Base-by-base conservation (phyloP, 2,329 filamentous ascomycete genomes). In the Cytospora schulzeri region DNA sequence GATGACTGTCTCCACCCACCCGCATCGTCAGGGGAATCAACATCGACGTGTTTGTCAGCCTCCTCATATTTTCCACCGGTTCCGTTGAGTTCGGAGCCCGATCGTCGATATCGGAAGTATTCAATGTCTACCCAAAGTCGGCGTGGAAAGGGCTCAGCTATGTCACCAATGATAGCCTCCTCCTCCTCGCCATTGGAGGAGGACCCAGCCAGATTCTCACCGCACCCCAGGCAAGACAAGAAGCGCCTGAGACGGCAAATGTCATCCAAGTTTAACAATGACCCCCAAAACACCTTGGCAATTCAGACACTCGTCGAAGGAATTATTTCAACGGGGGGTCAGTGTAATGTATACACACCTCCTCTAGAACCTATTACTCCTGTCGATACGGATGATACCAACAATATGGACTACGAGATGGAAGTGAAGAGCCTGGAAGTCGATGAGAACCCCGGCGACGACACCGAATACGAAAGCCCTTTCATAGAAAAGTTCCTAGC, bases 401-500 rank as follows among this genome's bases (percentile, higher is more conserved):
- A 59, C 19, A 60, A 63, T 9, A 64, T 65, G 15, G 66, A 71
- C 28, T 66, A 56, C 61, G 54, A 65, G 45, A 38, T 51, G 41
- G 52, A 31, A 50, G 29, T 24, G 22, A 22, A 45, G 56, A 22
- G 17, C 3, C 58, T 71, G 19, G 68, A 71, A 60, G 68, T 70
- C 19, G 71, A 71, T 57, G 69, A 71, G 33, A 66, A 57, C 45
- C 57, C 59, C 31, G 67, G 51, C 14, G 53, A 48, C 22, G 45
- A 41, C 15, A 55, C 66, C n/a, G 65, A 66, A 28, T 66, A 68
- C 7, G 67, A 68, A 48, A 31, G 41, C 19, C 48, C 61, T 2
- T 31, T 66, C 28, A 57, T 69, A 17, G 71, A 70, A n/a, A 63
- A 55, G 48, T 57, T 70, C 17, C 65, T 71, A n/a, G 54, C 68